Evolutionary conservation across 805 yeast genomes (phyloP), one percentile per base, ranked within the genome.

Genomic region (Saccharomycopsis microspora): DNA sequence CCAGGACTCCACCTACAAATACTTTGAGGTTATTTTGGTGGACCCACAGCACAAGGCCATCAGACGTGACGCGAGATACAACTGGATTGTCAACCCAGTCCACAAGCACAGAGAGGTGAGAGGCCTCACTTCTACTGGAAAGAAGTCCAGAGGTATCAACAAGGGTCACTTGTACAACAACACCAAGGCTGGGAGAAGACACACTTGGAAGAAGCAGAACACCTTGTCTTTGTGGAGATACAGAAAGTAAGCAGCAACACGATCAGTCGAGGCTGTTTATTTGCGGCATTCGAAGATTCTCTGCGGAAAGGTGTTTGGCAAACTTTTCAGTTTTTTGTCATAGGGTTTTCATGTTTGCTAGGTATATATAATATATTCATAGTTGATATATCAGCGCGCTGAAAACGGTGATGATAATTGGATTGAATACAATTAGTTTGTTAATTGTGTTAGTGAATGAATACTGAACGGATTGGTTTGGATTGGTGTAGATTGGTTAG

Each of bases 71-170:
- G 83, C 98, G 63, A 82, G 93, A 76, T 81, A 80, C 95, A 93
- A 93, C 97, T 93, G 98, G 98, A 93, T 93, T 75, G 88, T 76
- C 70, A 85, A 86, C 85, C 96, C 98, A 67, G 98, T 93, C 60
- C 98, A 93, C 95, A 93, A 93, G 84, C 97, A 87, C 85, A 88
- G 98, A 77, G 98, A 93, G 78, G 76, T 94, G 66, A 90, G 98
- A 83, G 97, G 97, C 75, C 86, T 93, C 67, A 93, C 98, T 67
- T 68, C 96, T 64, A 80, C 89, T 64, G 98, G 98, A 71, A 93
- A 89, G 94, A 84, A 88, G 75, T 87, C 95, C 75, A 85, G 98
- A 82, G 98, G 98, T 86, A 87, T 93, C 82, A 88, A 89, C 95
- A 93, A 90, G 86, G 98, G 98, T 74, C 98, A 93, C 90, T 77